These are phyloP conservation scores for Verticillium nubilum DNA, from an alignment of 2,329 filamentous ascomycete genomes.

Conservation along the genomic window DNA sequence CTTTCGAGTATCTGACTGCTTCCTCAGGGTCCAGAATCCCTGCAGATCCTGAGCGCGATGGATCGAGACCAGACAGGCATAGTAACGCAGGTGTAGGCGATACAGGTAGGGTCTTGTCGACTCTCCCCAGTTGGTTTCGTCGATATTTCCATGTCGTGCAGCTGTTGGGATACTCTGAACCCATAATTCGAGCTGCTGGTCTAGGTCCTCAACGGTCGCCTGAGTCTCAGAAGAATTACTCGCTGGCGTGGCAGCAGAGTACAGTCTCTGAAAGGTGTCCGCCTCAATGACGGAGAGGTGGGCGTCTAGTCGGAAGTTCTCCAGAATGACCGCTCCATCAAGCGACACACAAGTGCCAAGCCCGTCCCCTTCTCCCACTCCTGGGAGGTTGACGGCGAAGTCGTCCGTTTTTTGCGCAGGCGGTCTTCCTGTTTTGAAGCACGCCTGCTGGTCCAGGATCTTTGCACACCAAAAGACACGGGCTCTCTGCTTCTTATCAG, in stretches of 20 bases:
- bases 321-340: neutral
- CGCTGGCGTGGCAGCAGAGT: neutral
- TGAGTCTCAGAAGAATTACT: neutral
- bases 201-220: neutral
- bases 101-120: neutral
- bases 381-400: neutral
- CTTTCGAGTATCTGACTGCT: neutral
- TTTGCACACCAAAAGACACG: neutral
- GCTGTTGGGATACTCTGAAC: neutral
- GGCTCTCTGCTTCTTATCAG: neutral
- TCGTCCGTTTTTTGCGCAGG: constrained; percentile 1
- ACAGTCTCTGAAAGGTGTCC: neutral
- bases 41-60: neutral
- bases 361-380: neutral
- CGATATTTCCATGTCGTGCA: neutral
- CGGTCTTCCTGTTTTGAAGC: neutral
- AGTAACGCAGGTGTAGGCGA: neutral
- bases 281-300: neutral
- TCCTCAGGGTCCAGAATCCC: neutral
- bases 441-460: neutral
- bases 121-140: neutral
- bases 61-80: neutral
- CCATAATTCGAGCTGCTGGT: neutral
- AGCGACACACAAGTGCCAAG: neutral
- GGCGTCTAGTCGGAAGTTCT: neutral